These are phyloP conservation scores for Fusarium drepaniforme DNA, from an alignment of 2,329 filamentous ascomycete genomes.

Conservation along the genomic window DNA sequence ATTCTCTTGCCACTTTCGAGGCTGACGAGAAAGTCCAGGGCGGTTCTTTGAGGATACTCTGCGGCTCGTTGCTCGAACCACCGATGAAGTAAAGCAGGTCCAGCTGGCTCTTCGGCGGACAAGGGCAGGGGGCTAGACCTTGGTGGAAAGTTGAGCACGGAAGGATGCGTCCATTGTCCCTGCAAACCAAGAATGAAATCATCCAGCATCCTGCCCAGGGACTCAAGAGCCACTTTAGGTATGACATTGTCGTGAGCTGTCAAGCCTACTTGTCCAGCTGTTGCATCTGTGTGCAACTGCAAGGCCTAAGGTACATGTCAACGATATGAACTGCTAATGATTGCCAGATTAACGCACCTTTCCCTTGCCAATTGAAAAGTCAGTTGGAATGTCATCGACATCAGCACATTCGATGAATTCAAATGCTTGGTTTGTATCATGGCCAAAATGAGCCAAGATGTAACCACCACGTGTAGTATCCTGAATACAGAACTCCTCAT, in stretches of 20 bases:
- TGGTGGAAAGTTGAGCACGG: slow-evolving; percentile 25
- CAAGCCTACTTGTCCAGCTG: not conserved
- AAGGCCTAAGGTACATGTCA: not conserved
- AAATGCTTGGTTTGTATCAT: not conserved
- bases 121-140: not conserved
- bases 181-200: not conserved
- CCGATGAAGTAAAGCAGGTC: not conserved
- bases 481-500: slow-evolving; percentile 10
- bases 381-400: not conserved
- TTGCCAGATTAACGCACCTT: not conserved
- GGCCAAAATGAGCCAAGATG: not conserved
- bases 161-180: slow-evolving; percentile 3
- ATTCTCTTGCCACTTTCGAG: not conserved
- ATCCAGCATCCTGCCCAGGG: slow-evolving; percentile 10
- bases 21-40: slow-evolving; percentile 10
- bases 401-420: not conserved
- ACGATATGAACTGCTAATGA: not conserved
- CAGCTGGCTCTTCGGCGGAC: not conserved
- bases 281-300: not conserved
- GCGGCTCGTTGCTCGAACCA: slow-evolving; percentile 7
- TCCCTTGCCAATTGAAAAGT: slow-evolving; percentile 21
- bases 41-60: not conserved
- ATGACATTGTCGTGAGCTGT: not conserved
- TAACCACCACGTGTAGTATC: not conserved
- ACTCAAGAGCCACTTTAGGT: not conserved